These are phyloP conservation scores for Entrophospora sp. DNA, from an alignment of 192 early-diverging fungal genomes.

Conservation along the genomic window DNA sequence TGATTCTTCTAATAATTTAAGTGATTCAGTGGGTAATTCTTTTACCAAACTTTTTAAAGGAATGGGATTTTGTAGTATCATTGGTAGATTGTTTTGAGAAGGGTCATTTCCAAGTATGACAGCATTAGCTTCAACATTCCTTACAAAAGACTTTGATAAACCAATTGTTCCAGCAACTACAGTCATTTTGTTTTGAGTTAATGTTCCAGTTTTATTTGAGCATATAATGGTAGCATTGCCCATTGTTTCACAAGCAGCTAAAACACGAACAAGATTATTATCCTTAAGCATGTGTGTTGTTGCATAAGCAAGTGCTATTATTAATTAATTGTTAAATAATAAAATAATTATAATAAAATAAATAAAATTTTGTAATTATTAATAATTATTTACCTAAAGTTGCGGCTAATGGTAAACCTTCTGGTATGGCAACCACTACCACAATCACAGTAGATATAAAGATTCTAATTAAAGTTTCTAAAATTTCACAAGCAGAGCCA, in stretches of 20 bases:
- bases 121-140: slow-evolving; percentile 30
- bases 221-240: slow-evolving; percentile 97
- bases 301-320: slow-evolving; percentile 76
- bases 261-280: slow-evolving; percentile 91
- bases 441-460: slow-evolving; percentile 87
- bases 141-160: slow-evolving; percentile 26
- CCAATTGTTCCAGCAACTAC: slow-evolving; percentile 85
- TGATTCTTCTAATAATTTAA: slow-evolving; percentile 52
- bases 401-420: slow-evolving; percentile 94
- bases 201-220: slow-evolving; percentile 97
- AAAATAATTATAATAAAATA: background rate
- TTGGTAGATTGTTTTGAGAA: background rate
- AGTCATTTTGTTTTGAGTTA: slow-evolving; percentile 97
- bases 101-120: background rate
- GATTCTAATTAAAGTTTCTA: slow-evolving; percentile 60
- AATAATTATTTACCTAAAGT: slow-evolving; percentile 48
- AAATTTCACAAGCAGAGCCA: slow-evolving; percentile 43
- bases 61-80: slow-evolving; percentile 22
- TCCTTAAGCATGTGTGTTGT: slow-evolving; percentile 93
- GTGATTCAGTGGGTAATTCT: slow-evolving; percentile 32
- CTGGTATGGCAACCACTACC: slow-evolving; percentile 95
- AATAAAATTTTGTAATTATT: too few relatives aligned
- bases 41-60: slow-evolving; percentile 37
- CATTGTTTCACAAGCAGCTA: slow-evolving; percentile 98
- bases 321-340: background rate